These are phyloP conservation scores for Scedosporium boydii DNA, from an alignment of 2,329 filamentous ascomycete species.

Conservation along the genomic window DNA sequence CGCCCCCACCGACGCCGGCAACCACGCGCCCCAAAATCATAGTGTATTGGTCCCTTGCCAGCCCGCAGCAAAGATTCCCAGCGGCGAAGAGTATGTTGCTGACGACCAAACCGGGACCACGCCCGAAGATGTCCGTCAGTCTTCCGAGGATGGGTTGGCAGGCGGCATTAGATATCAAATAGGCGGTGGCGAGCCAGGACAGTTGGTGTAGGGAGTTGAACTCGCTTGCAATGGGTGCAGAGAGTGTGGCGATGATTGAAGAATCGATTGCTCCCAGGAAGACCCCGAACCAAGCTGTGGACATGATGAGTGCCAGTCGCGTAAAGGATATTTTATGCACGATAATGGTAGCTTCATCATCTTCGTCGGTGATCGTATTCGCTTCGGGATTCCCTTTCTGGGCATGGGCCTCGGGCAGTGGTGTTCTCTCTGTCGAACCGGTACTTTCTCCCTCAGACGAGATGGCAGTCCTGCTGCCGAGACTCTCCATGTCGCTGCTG, in stretches of 20 bases:
- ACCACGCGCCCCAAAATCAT: conserved; percentile 75
- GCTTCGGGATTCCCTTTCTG: no score
- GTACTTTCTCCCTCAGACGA: no score
- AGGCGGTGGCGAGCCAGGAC: conserved; percentile 81
- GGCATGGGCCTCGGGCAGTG: no score
- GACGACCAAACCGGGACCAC: conserved; percentile 67
- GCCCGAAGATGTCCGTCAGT: conserved; percentile 80
- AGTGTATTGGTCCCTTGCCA: conserved; percentile 52
- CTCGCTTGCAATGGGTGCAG: conserved; percentile 71
- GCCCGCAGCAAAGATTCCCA: conserved; percentile 74
- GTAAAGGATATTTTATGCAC: conserved; percentile 36
- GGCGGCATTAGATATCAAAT: conserved; percentile 80
- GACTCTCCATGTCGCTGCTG: no score
- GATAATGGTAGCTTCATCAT: conserved; percentile 36
- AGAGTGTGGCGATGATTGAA: conserved; percentile 78
- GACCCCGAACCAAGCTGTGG: conserved; percentile 48
- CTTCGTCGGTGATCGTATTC: conserved; percentile 7
- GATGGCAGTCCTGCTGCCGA: no score
- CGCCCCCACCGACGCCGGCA: conserved; percentile 75
- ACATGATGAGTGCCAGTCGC: conserved; percentile 44
- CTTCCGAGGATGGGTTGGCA: conserved; percentile 79
- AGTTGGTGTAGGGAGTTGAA: conserved; percentile 74
- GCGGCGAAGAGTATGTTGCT: conserved; percentile 71
- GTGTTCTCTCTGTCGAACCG: no score
- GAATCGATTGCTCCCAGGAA: conserved; percentile 60